Evolutionary conservation across 306 rosid species (phyloP), one percentile per base, ranked within the genome.

Genomic region (Hippophae gyantsensis): DNA sequence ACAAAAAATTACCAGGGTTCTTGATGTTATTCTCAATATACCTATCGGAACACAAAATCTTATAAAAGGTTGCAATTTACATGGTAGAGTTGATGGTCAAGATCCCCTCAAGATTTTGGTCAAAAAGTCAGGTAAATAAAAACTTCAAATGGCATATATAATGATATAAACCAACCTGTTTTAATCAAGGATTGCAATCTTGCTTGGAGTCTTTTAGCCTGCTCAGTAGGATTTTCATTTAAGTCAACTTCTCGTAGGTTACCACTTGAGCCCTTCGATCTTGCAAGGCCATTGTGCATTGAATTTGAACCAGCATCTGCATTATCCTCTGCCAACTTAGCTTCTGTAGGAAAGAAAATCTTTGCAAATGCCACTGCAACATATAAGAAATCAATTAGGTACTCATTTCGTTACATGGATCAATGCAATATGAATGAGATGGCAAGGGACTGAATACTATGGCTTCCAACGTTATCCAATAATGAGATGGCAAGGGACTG

Each of bases 341-440:
- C 84, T 62, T 79, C 80, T 5, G 70, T 25, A 18, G 84, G 84
- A 62, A 79, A 79, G 45, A 79, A 71, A 46, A 79, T 18, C 53
- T 80, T 74, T 1, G 84, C 84, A 64, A 79, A 74, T 53, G 80
- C 80, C 54, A 79, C 84, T 79, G 78, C 77, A 56, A 63, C 11
- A 43, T 14, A 32, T 32, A 32, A 32, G 38, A 32, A 32, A 32
- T 32, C 38, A 32, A 4, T 32, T 32, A 32, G 38, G 5, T 32
- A 32, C 38, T 32, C 38, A 32, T 32, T 32, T 18, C 23, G 23
- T 18, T 18, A 18, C 23, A 18, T 18, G 23, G 23, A 0, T 18
- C 23, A 18, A 18, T 18, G 23, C 23, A 18, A 18, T 18, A 18
- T 1, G 23, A 18, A 18, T 18, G 23, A 18, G 38, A 32, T 32